These are phyloP conservation scores for Tricholoma matsutake DNA, from an alignment of 768 basidiomycete genomes.

Conservation along the genomic window DNA sequence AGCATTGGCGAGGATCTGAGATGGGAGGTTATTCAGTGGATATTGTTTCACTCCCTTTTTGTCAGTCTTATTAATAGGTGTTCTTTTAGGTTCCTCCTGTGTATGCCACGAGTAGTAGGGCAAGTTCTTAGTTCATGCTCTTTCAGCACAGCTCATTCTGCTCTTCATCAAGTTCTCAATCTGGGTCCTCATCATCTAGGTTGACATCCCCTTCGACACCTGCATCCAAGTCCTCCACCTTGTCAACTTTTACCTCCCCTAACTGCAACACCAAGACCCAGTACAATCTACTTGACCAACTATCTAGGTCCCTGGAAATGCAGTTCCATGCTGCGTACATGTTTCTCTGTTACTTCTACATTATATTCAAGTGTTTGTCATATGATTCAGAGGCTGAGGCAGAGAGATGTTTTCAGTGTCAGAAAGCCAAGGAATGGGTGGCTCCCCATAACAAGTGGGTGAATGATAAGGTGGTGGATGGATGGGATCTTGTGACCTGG, in stretches of 20 bases:
- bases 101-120: neutral
- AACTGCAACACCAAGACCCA: conserved; percentile 11
- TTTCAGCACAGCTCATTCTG: neutral
- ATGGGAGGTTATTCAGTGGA: conserved; percentile 38
- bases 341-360: conserved; percentile 53
- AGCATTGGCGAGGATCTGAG: conserved; percentile 34
- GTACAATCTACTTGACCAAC: conserved; percentile 48
- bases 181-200: conserved; percentile 4
- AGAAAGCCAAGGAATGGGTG: too few species aligned
- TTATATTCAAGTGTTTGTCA: conserved; percentile 24
- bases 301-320: conserved; percentile 51
- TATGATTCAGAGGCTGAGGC: neutral
- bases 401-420: neutral
- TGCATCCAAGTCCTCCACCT: conserved; percentile 10
- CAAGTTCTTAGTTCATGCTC: neutral
- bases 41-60: conserved; percentile 2
- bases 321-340: conserved; percentile 64
- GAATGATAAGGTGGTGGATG: conserved; percentile 15
- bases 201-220: too few species aligned
- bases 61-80: neutral
- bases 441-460: neutral
- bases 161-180: neutral
- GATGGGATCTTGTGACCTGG: conserved; percentile 45
- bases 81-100: neutral
- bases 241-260: conserved; percentile 10